Evolutionary conservation across 2,329 filamentous ascomycete genomes (phyloP), one percentile per base, ranked within the genome.

Genomic region (Ophiostoma novo-ulmi): DNA sequence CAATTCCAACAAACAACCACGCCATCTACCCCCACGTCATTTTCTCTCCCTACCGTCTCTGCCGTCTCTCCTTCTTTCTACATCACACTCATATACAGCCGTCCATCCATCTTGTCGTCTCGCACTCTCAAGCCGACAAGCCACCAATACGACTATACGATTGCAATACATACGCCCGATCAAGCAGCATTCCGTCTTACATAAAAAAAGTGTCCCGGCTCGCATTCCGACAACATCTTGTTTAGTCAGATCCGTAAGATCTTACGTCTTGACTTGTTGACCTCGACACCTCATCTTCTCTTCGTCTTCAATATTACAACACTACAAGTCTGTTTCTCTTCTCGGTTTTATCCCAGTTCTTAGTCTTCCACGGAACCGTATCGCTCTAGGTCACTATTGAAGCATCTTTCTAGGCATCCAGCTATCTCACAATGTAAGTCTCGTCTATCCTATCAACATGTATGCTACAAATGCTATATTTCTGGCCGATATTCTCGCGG

Each of bases 1-100:
- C 61, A 58, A 20, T 20, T 26, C 41, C 22, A 35, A 70, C 39
- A 10, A 55, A 61, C 65, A 55, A 70, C 69, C 48, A 35, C 31
- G 8, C 17, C 39, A 44, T 17, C 7, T 52, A 68, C 65, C 41
- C 61, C 39, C 44, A 31, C 22, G 36, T 55, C 39, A 26, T 20
- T 26, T 5, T 68, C 17, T 52, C 26, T 63, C 55, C 31, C 31
- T 26, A 10, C 36, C 52, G 61, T 22, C 14, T 31, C 13, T 58
- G 52, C n/a, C 52, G 52, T 26, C 52, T 31, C 44, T 58, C 11
- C 52, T 58, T 58, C 52, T 26, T 8, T 35, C 44, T n/a, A 26
- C 44, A 55, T 44, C 35, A 14, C 41, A 41, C 22, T 26, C 52
- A 48, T 58, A 58, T 13, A 26, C 7, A 58, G 22, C 52, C 22